Evolutionary conservation across 2,329 filamentous ascomycete species (phyloP), one percentile per base, ranked within the genome.

Genomic region (Ceratocystis huliohia): DNA sequence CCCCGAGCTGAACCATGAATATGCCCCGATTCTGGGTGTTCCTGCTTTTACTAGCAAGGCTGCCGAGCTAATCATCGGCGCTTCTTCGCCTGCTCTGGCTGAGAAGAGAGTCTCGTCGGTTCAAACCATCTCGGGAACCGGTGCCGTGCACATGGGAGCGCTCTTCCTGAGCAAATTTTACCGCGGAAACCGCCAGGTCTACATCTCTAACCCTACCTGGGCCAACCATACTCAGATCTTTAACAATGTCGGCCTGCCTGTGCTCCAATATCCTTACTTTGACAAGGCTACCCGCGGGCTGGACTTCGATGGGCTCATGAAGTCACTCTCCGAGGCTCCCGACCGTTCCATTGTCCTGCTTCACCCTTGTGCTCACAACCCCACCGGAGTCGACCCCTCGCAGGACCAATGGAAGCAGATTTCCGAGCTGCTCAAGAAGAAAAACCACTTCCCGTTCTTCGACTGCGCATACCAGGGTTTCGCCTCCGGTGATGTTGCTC

Each of bases 181-280:
- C 82, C 80, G 81, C 73, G 82, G 83, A 74, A 84, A 82, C 78
- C 87, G 84, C 71, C 84, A 86, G 68, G 84, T 95, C 78, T 96
- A 96, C 82, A 82, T 97, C 76, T 96, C 91, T 73, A 89, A 88
- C 76, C 94, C 94, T 65, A 99, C 94, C 69, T 99, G 94, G 94
- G 91, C 89, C 71, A 99, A 99, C 80, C 94, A 99, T 85, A 87
- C 95, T 80, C 94, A 97, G 78, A 96, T 99, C 81, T 96, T 99
- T 80, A 84, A 81, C 77, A 97, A 97, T 74, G 91, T 96, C 74
- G 82, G 84, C 72, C 81, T 97, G 37, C 79, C 84, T 44, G 84
- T 91, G 72, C 87, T 87, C 71, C 84, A 84, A 70, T 99, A 99
- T 79, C 94, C 93, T 63, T 99, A 99, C 82, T 99, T 96, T 80